These are phyloP conservation scores for Fusarium nisikadoi DNA, from an alignment of 2,329 filamentous ascomycete species.

Conservation along the genomic window DNA sequence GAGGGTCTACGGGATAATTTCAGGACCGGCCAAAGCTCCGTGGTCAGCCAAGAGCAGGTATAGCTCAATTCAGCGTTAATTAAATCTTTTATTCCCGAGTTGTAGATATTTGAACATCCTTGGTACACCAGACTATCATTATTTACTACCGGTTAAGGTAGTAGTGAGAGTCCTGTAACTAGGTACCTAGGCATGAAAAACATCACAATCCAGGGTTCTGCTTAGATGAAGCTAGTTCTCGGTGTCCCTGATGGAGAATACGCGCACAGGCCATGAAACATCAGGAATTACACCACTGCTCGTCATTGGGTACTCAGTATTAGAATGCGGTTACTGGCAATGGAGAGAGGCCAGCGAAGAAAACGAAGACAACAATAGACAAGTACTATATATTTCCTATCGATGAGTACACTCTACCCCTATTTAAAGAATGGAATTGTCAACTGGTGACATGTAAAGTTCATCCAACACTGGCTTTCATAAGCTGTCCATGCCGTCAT, in stretches of 20 bases:
- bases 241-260: neutral
- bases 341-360: neutral
- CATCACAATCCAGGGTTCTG: neutral
- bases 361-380: neutral
- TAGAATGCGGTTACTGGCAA: too few relatives aligned
- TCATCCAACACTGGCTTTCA: neutral
- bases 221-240: neutral
- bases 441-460: neutral
- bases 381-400: too few relatives aligned
- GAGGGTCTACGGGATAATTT: slow-evolving; percentile 33
- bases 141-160: neutral
- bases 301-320: neutral
- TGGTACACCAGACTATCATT: neutral
- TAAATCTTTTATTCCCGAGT: neutral
- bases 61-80: neutral
- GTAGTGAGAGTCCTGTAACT: neutral
- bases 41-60: neutral
- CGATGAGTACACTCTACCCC: neutral
- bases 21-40: slow-evolving; percentile 23
- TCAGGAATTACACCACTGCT: neutral
- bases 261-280: neutral
- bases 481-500: slow-evolving; percentile 9
- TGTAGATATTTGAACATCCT: neutral
- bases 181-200: neutral
- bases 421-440: neutral